phyloP scores from a whole-genome alignment of 2,329 filamentous ascomycete genomes.

The Colletotrichum musicola region DNA sequence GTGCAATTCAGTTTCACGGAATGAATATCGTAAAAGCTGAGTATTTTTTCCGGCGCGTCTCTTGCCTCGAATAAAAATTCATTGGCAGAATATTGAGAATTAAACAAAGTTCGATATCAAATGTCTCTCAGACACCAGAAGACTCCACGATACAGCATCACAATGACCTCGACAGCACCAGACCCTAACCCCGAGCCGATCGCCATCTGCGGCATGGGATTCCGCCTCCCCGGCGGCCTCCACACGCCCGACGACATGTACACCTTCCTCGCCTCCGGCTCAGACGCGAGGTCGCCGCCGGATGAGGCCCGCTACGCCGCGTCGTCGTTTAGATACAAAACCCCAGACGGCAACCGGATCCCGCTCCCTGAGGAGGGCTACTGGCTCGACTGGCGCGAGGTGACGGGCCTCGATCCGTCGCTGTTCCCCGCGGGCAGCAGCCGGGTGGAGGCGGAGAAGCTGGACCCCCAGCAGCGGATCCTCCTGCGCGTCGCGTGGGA shows the following conservation, averaged over 20 bases:
- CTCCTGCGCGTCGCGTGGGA: slow-evolving; percentile 49
- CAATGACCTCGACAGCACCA: too few species aligned
- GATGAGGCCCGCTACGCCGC: slow-evolving; percentile 14
- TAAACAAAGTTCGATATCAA: too few species aligned
- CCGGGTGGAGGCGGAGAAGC: slow-evolving; percentile 39
- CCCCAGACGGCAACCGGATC: neutral
- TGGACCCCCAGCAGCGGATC: slow-evolving; percentile 50
- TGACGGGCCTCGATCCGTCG: slow-evolving; percentile 19
- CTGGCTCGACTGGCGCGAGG: slow-evolving; percentile 16
- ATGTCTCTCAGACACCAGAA: too few species aligned
- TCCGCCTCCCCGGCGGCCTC: slow-evolving; percentile 31
- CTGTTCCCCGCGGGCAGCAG: slow-evolving; percentile 44
- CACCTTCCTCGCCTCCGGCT: slow-evolving; percentile 25
- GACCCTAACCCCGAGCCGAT: slow-evolving; percentile 7
- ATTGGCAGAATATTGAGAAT: too few species aligned
- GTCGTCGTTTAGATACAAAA: neutral
- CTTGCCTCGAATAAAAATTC: too few species aligned
- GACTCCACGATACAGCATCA: too few species aligned
- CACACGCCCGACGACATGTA: slow-evolving; percentile 16
- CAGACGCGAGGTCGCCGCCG: slow-evolving; percentile 17
- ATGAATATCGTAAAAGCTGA: too few species aligned
- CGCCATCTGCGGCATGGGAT: slow-evolving; percentile 35
- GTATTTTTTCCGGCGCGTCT: too few species aligned
- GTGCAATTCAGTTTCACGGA: too few species aligned
- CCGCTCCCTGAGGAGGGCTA: slow-evolving; percentile 22